These are phyloP conservation scores for Saccharomyces hybrid DNA, from an alignment of 1,139 yeast genomes.

Conservation along the genomic window DNA sequence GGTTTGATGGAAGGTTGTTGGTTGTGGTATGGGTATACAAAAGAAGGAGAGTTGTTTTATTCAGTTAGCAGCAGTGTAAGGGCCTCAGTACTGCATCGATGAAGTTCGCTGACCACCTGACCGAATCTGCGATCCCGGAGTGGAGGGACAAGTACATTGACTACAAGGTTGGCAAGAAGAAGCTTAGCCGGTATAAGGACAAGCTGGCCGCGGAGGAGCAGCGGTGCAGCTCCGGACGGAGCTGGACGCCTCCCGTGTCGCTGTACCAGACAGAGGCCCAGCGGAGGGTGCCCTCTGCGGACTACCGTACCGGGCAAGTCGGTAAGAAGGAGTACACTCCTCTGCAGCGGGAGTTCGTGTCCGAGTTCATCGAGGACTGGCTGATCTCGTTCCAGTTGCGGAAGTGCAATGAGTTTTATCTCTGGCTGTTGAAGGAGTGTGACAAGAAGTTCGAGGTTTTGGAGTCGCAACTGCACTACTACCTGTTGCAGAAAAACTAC, in stretches of 20 bases:
- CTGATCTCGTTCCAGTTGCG: slow-evolving; percentile 23
- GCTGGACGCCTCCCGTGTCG: neutral
- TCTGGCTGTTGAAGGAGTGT: slow-evolving; percentile 27
- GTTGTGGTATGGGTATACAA: neutral
- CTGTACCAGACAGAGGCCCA: neutral
- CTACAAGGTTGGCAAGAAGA: slow-evolving; percentile 60
- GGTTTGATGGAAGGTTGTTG: neutral
- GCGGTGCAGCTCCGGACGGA: slow-evolving; percentile 4
- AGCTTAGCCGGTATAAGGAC: slow-evolving; percentile 36
- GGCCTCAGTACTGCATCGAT: slow-evolving; percentile 25
- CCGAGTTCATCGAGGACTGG: slow-evolving; percentile 31
- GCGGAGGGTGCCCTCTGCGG: slow-evolving; percentile 13
- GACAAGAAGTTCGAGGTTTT: slow-evolving; percentile 18
- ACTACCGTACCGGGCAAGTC: slow-evolving; percentile 2
- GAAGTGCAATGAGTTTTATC: slow-evolving; percentile 31
- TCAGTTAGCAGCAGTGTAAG: neutral
- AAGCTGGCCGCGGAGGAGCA: slow-evolving; percentile 8
- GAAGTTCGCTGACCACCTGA: slow-evolving; percentile 57
- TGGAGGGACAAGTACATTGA: slow-evolving; percentile 79
- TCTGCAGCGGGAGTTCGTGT: slow-evolving; percentile 19
- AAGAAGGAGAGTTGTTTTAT: neutral
- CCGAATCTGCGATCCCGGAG: slow-evolving; percentile 66
- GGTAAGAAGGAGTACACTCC: slow-evolving; percentile 10
- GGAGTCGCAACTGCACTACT: slow-evolving; percentile 20
- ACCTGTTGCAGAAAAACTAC: slow-evolving; percentile 15